These are phyloP conservation scores for Trichoderma hamatum DNA, from an alignment of 2,329 filamentous ascomycete species.

Conservation along the genomic window DNA sequence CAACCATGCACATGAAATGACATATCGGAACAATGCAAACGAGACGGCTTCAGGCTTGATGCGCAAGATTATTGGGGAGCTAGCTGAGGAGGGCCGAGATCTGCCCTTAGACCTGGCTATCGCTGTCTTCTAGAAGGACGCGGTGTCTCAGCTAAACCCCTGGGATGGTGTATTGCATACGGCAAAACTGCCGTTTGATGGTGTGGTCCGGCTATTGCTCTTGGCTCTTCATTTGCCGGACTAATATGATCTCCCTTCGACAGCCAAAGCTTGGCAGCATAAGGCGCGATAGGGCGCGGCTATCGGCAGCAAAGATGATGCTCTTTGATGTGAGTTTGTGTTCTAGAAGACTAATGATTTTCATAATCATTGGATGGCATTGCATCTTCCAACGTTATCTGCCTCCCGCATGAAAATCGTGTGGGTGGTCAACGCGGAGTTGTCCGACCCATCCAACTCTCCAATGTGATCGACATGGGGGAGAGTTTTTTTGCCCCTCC, in stretches of 20 bases:
- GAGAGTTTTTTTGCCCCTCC: slow-evolving; percentile 9
- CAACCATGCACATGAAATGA: not conserved
- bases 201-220: slow-evolving; percentile 20
- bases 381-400: not conserved
- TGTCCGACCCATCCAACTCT: slow-evolving; percentile 18
- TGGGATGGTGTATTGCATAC: slow-evolving; percentile 16
- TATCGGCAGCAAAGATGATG: not conserved
- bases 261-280: not conserved
- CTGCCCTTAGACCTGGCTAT: not conserved
- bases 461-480: slow-evolving; percentile 18
- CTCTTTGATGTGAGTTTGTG: not conserved
- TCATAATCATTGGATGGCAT: not conserved
- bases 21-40: not conserved
- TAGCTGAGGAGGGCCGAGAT: slow-evolving; percentile 14
- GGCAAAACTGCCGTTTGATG: not conserved
- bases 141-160: not conserved
- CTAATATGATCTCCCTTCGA: not conserved
- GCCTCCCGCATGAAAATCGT: not conserved
- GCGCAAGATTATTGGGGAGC: not conserved
- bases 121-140: slow-evolving; percentile 11
- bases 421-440: slow-evolving; percentile 7
- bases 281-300: not conserved
- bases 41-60: not conserved
- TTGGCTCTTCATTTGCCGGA: slow-evolving; percentile 2
- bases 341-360: not conserved